Evolutionary conservation across 306 rosid genomes (phyloP).

Genomic region (Vachellia collinsii): DNA sequence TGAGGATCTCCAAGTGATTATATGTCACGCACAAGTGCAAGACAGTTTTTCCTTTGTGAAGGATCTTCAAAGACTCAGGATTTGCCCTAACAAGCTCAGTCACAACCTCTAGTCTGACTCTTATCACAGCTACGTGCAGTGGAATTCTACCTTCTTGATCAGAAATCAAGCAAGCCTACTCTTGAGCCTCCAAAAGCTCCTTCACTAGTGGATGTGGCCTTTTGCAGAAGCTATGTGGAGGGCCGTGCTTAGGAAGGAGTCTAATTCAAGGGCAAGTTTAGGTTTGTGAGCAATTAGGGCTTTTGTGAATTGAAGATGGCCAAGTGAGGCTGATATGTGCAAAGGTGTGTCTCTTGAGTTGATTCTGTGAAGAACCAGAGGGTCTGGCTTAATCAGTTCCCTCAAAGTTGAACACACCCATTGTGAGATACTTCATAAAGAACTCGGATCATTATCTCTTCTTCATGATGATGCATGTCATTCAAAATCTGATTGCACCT

Average conservation of each 20-base stretch:
- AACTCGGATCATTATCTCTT: not conserved
- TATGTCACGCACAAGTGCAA: not conserved
- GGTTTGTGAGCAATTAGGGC: not conserved
- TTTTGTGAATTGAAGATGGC: not conserved
- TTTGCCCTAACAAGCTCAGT: not conserved
- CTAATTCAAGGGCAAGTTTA: not conserved
- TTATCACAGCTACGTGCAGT: not conserved
- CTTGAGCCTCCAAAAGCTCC: not conserved
- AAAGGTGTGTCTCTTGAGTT: not conserved
- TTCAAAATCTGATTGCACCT: too few species aligned
- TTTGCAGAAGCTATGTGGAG: not conserved
- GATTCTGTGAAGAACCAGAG: not conserved
- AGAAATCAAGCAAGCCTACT: not conserved
- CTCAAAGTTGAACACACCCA: not conserved
- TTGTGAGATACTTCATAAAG: not conserved
- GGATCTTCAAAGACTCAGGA: not conserved
- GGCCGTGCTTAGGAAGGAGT: not conserved
- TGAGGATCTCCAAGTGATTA: constrained; percentile 1
- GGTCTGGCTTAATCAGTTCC: not conserved
- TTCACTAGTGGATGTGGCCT: not conserved
- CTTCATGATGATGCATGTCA: not conserved
- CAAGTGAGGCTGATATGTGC: not conserved
- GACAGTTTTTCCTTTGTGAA: not conserved
- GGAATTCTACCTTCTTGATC: not conserved
- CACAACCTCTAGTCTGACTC: not conserved